These are phyloP conservation scores for Malus hybrid DNA, from an alignment of 331 rosid genomes.

Conservation along the genomic window DNA sequence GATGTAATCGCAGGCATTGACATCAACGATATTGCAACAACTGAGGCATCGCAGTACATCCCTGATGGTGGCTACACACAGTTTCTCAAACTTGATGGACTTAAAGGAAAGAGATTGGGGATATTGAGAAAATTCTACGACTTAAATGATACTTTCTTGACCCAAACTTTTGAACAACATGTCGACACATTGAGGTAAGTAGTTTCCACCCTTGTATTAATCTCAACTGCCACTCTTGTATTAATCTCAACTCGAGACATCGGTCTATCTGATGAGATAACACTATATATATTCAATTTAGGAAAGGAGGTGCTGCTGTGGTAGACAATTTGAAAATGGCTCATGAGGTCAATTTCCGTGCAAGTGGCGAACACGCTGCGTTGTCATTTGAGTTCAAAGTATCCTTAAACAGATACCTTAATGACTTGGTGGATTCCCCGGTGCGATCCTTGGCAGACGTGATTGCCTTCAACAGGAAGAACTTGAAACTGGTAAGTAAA, in stretches of 20 bases:
- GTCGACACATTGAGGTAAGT: conserved; percentile 40
- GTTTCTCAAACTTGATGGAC: conserved; percentile 49
- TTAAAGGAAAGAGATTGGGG: conserved; percentile 53
- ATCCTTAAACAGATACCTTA: conserved; percentile 41
- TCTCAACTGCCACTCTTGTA: neutral
- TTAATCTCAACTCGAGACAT: neutral
- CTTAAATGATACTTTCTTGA: conserved; percentile 2
- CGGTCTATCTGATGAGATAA: neutral
- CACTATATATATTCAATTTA: neutral
- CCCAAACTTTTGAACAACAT: conserved; percentile 29
- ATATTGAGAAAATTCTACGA: conserved; percentile 16
- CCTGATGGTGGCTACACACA: conserved; percentile 56
- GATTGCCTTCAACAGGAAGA: conserved; percentile 45
- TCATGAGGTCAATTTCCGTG: neutral
- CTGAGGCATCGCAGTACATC: conserved; percentile 31
- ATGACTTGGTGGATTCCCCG: conserved; percentile 37
- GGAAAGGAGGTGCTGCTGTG: conserved; percentile 46
- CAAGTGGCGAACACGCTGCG: conserved; percentile 15
- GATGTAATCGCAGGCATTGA: conserved; percentile 46
- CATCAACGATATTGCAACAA: conserved; percentile 36
- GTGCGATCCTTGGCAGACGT: conserved; percentile 55
- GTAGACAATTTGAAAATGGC: conserved; percentile 35
- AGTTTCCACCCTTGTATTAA: neutral
- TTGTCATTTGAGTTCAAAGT: conserved; percentile 35
- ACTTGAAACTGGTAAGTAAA: conserved; percentile 34